Percentiles rank a stretch among this genome's conserved stretches.
Conservation (phyloP, 768 basidiomycete species). For the Boletus vermiculosoides region DNA sequence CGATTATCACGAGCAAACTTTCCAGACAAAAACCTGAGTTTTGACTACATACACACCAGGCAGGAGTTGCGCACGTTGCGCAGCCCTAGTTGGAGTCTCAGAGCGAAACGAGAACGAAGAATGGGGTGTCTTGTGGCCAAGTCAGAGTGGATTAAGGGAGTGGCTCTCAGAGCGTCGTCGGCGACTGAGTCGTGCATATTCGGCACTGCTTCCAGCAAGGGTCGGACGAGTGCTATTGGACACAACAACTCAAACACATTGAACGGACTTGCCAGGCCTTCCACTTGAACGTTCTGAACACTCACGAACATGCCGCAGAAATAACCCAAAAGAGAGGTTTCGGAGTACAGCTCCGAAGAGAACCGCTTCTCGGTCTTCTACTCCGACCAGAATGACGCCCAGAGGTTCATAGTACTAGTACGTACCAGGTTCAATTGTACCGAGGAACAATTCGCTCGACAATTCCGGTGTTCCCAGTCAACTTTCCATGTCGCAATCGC, state of each 20-base stretch:
- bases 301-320: too few species aligned
- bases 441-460: neutral
- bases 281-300: too few species aligned
- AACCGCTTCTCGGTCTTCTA: neutral
- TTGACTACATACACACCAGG: too few species aligned
- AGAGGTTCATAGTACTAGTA: neutral
- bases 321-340: neutral
- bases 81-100: neutral
- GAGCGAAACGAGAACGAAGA: neutral
- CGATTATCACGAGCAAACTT: neutral
- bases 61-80: neutral
- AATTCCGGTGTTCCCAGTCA: neutral
- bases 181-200: too few species aligned
- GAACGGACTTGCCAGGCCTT: too few species aligned
- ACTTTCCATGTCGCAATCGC: constrained; percentile 3
- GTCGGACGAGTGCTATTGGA: too few species aligned
- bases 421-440: neutral
- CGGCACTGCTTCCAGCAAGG: too few species aligned
- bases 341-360: neutral
- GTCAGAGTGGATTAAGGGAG: too few species aligned
- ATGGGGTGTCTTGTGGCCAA: neutral
- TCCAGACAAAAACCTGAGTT: neutral
- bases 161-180: too few species aligned
- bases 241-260: too few species aligned
- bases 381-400: neutral